Percentiles rank a stretch among this genome's conserved stretches.
Conservation (phyloP, 306 rosid genomes). For the Cajanus cajan region DNA sequence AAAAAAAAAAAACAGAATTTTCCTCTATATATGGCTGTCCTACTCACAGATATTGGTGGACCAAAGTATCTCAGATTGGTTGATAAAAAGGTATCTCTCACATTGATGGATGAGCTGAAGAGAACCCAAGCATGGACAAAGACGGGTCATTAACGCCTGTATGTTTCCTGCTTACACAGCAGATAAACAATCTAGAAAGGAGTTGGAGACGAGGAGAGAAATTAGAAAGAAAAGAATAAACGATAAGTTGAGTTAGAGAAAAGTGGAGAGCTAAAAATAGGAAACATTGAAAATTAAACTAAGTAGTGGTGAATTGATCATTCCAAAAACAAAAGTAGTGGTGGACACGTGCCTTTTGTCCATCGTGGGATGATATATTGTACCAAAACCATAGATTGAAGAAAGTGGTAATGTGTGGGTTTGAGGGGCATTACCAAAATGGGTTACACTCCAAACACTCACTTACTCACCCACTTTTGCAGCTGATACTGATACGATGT, state of each 20-base stretch:
- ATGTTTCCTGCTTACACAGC: constrained; percentile 36
- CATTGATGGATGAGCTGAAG: neutral
- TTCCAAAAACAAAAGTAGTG: neutral
- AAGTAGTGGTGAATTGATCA: constrained; percentile 2
- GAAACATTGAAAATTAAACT: neutral
- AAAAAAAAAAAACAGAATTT: neutral
- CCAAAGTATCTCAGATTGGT: neutral
- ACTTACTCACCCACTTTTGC: constrained; percentile 11
- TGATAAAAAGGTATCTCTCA: neutral
- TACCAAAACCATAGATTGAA: constrained; percentile 13
- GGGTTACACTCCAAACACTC: constrained; percentile 33
- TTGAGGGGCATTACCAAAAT: constrained; percentile 27
- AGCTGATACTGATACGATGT: neutral
- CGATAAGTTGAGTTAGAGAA: neutral
- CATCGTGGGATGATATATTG: constrained; percentile 1
- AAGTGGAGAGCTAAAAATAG: neutral
- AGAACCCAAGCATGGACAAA: neutral
- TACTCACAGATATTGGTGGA: neutral
- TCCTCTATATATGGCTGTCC: neutral
- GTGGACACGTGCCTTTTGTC: constrained; percentile 28
- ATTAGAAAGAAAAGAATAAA: neutral
- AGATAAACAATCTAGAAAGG: neutral
- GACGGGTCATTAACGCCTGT: neutral
- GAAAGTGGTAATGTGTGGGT: constrained; percentile 11
- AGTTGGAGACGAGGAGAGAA: neutral